Conservation (phyloP, 2,329 filamentous ascomycete species). For the Dendrostoma leiphaemia region DNA sequence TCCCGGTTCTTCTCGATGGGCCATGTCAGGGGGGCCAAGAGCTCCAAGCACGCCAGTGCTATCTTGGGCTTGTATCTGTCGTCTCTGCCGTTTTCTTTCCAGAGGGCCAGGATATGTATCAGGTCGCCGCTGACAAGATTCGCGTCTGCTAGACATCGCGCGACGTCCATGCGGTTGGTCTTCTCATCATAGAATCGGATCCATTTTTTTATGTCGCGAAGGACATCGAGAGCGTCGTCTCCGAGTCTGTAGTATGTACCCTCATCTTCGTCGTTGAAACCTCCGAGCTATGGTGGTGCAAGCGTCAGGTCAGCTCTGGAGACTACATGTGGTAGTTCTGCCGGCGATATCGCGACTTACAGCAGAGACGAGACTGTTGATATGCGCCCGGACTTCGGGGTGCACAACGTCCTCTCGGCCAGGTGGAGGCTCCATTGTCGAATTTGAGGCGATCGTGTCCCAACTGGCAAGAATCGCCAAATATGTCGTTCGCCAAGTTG, state of each 20-base stretch:
- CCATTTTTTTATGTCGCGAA: slow-evolving; percentile 95
- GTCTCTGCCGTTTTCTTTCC: slow-evolving; percentile 70
- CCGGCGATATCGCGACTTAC: slow-evolving; percentile 50
- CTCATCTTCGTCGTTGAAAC: slow-evolving; percentile 74
- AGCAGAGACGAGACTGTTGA: slow-evolving; percentile 90
- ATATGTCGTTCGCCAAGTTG: not conserved
- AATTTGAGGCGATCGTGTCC: not conserved
- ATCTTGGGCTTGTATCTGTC: slow-evolving; percentile 76
- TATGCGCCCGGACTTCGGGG: slow-evolving; percentile 87
- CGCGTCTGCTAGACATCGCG: slow-evolving; percentile 85
- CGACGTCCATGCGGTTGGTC: slow-evolving; percentile 90
- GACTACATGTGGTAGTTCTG: slow-evolving; percentile 3
- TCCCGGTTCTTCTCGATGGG: slow-evolving; percentile 77
- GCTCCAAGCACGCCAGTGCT: slow-evolving; percentile 81
- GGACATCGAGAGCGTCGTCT: slow-evolving; percentile 86
- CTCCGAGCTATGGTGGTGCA: slow-evolving; percentile 66
- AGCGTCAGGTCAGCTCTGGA: slow-evolving; percentile 19
- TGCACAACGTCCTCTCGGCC: slow-evolving; percentile 54
- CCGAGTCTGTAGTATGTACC: slow-evolving; percentile 78
- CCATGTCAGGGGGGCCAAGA: slow-evolving; percentile 93
- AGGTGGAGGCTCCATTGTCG: slow-evolving; percentile 15
- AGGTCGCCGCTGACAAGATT: slow-evolving; percentile 90
- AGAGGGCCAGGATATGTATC: slow-evolving; percentile 81
- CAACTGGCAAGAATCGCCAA: not conserved
- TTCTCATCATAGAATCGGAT: slow-evolving; percentile 92